Evolutionary conservation across 345 rosid genomes (phyloP), one percentile per base, ranked within the genome.

Genomic region (Lumnitzera littorea): DNA sequence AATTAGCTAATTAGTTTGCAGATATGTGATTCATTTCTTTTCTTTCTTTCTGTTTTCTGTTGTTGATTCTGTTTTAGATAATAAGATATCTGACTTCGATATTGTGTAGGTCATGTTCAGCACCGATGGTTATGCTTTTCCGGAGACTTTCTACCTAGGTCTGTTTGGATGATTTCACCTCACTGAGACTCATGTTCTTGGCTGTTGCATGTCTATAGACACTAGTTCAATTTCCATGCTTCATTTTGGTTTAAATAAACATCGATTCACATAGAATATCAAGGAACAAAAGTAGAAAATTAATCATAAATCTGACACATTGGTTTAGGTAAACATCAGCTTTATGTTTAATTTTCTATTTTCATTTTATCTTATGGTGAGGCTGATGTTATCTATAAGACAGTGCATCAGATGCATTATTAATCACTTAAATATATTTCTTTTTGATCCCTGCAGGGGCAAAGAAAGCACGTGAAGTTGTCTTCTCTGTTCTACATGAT

Each of bases 31-130:
- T 48, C 24, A 47, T 16, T 46, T 20, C 51, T 47, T 46, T 23
- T 41, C 20, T 14, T 46, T 15, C 41, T 49, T 58, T 58, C 41
- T 13, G 51, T 52, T 58, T 58, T 56, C 15, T 50, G 24, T 58
- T 17, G 29, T 66, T 56, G 64, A 46, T n/a, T 49, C 24, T 20
- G 1, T 54, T 16, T 50, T n/a, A 55, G 14, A n/a, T 64, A 13
- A 48, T 16, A 51, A 48, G 46, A 53, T 36, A 9, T 36, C 10
- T 36, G 43, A 36, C 43, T 36, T 5, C 10, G 0, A 36, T 65
- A 61, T 63, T 4, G 71, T 84, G 72, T 87, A 94, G 99, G 90
- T 94, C 62, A 94, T 94, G 99, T 90, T 90, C 84, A 94, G 97
- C 75, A 90, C 86, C 5, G 99, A 94, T 80, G 99, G 91, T 13